Evolutionary conservation across 208 protist genomes (phyloP), one percentile per base, ranked within the genome.

Genomic region (Sergeia podlipaevii): DNA sequence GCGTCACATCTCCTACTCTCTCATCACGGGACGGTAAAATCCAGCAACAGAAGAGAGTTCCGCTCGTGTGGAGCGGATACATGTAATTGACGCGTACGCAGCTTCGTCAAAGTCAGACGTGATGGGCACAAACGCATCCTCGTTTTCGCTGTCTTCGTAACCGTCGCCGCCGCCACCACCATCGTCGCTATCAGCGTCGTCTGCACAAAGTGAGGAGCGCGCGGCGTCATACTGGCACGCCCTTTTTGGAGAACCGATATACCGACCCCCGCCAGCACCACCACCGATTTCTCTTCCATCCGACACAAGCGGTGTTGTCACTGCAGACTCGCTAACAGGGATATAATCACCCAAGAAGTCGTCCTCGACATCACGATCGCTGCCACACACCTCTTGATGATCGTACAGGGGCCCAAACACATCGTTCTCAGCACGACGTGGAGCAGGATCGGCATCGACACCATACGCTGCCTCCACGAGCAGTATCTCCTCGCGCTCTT

Each of bases 371-470:
- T 80, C 74, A 1, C 77, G 74, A 42, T 80, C 71, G 51, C 77
- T 89, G 28, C 77, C 77, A 46, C 58, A 77, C 28, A 32, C 38
- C 62, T 89, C 81, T 47, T 89, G 77, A 21, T 51, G 56, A 18
- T 52, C 62, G 33, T 75, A 89, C 26, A 83, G 60, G 0, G 64
- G 56, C 1, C 65, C 51, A 39, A 89, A 85, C 6, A 85, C 60
- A 51, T 89, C 69, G 33, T 77, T 70, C 56, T 60, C 58, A 21
- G 37, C 26, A 17, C 27, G 47, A 8, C 50, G 60, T 3, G 69
- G 74, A 32, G 45, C 54, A n/a, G 77, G 61, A 26, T 66, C 52
- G 30, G 28, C 38, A 26, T 72, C 60, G 4, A 61, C 18, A 8
- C 67, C 73, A 49, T 78, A 77, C 4, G 55, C 66, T 27, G 49